Base-by-base conservation (phyloP, 2,329 filamentous ascomycete species). In the Trichoderma lentiforme region DNA sequence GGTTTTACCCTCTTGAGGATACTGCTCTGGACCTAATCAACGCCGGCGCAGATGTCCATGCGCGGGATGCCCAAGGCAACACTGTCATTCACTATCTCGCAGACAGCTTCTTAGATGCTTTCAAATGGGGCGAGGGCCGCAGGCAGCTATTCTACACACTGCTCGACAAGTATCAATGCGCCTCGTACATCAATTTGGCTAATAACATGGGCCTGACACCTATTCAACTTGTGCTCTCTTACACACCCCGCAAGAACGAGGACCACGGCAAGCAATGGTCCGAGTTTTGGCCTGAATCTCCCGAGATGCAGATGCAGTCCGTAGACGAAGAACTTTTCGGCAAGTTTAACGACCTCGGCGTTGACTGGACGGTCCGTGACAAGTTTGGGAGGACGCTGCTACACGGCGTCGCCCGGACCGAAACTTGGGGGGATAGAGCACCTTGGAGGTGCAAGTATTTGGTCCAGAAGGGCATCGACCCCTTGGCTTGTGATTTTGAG, bases 81-180 rank as follows among this genome's bases (percentile, higher is more conserved):
- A 68, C 65, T 8, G 51, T 36, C 18, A 53, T 68, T 36, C 65
- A 68, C 51, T 68, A 68, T 28, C 65, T 68, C 34, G 65, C 65
- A 14, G 18, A 24, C 18, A 11, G n/a, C 24, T 47, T 47, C 24
- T 18, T 68, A 12, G 64, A 56, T 24, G 51, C 34, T 15, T 15
- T 39, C 12, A 15, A 1, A 6, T 0, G 14, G 4, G 21, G 30
- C 30, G 11, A 39, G 53, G 3, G 53, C 43, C 30, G 51, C 12
- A 51, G 43, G 18, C 9, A 57, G 51, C 47, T 58, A 14, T 68
- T 68, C 14, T 68, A 36, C 12, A 28, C 11, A 2, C 30, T 58
- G 32, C 34, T 68, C 28, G 24, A 39, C 18, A 26, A 56, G 15
- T 43, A 58, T 15, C 12, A 36, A 3, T 68, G 64, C 34, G 28